Evolutionary conservation across 164 flowering plant genomes (phyloP).

Genomic region (Vitis vinifera): DNA sequence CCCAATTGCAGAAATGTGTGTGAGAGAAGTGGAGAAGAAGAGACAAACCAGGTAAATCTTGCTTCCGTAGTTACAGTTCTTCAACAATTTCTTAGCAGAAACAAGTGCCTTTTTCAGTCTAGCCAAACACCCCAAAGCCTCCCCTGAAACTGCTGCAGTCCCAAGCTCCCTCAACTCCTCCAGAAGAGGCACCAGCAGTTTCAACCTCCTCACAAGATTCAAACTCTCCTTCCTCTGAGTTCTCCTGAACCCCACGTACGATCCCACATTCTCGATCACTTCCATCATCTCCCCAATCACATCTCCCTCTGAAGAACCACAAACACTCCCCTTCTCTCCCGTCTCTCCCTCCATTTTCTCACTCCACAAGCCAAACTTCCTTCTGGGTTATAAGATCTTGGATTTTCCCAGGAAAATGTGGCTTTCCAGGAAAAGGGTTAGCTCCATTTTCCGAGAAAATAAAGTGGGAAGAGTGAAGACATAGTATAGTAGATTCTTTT

Average conservation of each 20-base stretch:
- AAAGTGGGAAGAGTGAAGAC: not conserved
- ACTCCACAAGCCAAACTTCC: not conserved
- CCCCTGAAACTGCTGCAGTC: not conserved
- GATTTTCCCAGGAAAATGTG: not conserved
- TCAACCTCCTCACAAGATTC: conserved; percentile 36
- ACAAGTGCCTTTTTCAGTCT: conserved; percentile 23
- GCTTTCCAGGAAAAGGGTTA: not conserved
- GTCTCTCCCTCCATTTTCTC: conserved; percentile 11
- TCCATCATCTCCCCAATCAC: conserved; percentile 28
- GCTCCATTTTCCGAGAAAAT: not conserved
- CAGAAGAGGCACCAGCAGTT: conserved; percentile 36
- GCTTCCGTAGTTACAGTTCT: conserved; percentile 30
- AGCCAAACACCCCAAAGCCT: conserved; percentile 14
- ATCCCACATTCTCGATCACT: conserved; percentile 34
- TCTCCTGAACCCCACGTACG: conserved; percentile 21
- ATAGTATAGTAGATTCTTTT: not conserved
- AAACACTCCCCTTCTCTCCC: conserved; percentile 3
- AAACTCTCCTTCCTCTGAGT: conserved; percentile 35
- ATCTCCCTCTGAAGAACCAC: conserved; percentile 4
- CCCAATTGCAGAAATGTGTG: not conserved
- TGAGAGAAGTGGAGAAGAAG: not conserved
- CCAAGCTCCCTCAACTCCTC: conserved; percentile 33
- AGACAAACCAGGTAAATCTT: conserved; percentile 34
- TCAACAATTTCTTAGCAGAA: conserved; percentile 29
- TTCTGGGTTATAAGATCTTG: not conserved